Evolutionary conservation across 495 filamentous ascomycete species (phyloP).

Genomic region (Schizothecium vesticola): DNA sequence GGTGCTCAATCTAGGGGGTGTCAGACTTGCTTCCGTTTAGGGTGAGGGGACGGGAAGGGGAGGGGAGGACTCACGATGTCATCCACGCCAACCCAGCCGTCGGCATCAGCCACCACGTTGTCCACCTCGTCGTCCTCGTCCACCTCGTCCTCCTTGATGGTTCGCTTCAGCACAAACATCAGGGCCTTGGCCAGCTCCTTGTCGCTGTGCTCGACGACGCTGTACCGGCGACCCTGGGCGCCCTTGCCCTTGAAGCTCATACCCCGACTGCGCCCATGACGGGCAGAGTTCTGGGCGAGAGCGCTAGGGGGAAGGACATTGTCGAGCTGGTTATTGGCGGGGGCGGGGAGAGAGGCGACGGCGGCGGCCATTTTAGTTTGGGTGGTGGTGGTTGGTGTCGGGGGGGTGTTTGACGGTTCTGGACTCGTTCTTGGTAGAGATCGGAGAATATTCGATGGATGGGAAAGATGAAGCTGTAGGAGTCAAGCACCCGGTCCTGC

Average conservation of each 20-base stretch:
- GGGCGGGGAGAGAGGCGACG: constrained; percentile 29
- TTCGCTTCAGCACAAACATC: constrained; percentile 39
- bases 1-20: constrained; percentile 29
- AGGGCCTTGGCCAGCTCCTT: constrained; percentile 37
- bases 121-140: constrained; percentile 33
- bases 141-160: constrained; percentile 29
- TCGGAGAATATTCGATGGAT: not conserved
- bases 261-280: constrained; percentile 40
- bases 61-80: constrained; percentile 30
- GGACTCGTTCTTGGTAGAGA: not conserved
- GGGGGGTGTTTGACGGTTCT: not conserved
- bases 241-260: constrained; percentile 37
- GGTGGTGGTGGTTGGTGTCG: not conserved
- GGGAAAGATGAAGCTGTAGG: not conserved
- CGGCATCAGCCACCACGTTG: constrained; percentile 35
- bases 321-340: constrained; percentile 28
- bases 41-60: not conserved
- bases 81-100: constrained; percentile 38
- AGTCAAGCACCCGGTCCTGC: not conserved
- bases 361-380: constrained; percentile 29
- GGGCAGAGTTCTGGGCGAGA: constrained; percentile 34
- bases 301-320: constrained; percentile 42
- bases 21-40: not conserved
- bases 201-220: constrained; percentile 39
- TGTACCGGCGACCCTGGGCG: constrained; percentile 33